Base-by-base conservation (phyloP, 345 rosid species). In the Aquilaria sinensis region DNA sequence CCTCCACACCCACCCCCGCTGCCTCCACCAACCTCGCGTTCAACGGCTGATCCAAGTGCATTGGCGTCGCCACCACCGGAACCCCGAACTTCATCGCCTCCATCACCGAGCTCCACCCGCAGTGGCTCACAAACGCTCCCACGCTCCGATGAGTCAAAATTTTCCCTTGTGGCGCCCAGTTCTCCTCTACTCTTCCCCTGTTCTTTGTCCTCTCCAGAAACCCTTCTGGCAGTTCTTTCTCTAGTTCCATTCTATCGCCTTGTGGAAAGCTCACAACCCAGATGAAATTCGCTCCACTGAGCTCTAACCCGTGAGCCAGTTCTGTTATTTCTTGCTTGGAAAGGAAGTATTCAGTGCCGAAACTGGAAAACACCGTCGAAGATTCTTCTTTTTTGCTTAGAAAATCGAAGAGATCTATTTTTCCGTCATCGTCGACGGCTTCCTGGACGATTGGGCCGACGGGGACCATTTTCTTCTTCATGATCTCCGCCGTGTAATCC, bases 91-190 rank as follows among this genome's bases (percentile, higher is more conserved):
- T 55, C 60, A 80, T 62, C 56, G 73, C 66, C 60, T 80, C 85
- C 68, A 77, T 66, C 49, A 72, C 66, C 0, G 81, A 77, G 56
- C 75, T 72, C 85, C 80, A 77, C 11, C 81, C 80, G 12, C 75
- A 74, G 9, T 80, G 79, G 34, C 72, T 76, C 62, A 80, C 63
- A 55, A 77, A 80, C 14, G 77, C 77, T 2, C 79, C 79, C 0
- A 60, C 30, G 65, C 75, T 63, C 2, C 23, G 32, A 57, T 73
- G 78, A 2, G 23, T 58, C 37, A 76, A 57, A 1, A 76, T 68
- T 46, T 47, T 72, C 8, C 13, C 16, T 59, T 76, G 84, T 8
- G 81, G 79, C 0, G 75, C 81, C 84, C 84, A 77, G 0, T 52
- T 60, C 16, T 77, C 71, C 0, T 71, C 65, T 9, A 72, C 69